These are phyloP conservation scores for Phaffia australis DNA, from an alignment of 768 basidiomycete genomes.

Conservation along the genomic window DNA sequence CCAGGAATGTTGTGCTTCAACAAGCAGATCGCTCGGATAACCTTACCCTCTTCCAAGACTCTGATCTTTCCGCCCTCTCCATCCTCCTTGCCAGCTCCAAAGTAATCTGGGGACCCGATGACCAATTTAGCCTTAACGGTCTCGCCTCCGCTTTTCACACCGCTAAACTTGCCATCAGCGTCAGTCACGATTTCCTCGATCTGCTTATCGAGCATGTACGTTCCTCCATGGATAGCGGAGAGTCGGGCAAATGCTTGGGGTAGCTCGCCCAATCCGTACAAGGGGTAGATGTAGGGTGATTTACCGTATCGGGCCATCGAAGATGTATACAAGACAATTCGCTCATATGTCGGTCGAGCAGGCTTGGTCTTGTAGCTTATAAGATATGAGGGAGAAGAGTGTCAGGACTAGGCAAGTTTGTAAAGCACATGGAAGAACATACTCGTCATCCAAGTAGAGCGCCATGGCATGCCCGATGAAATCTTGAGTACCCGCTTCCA, in stretches of 20 bases:
- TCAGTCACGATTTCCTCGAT: conserved; percentile 85
- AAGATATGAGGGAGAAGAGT: background rate
- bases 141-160: conserved; percentile 78
- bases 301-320: conserved; percentile 99
- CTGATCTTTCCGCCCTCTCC: conserved; percentile 63
- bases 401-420: background rate
- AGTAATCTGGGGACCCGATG: conserved; percentile 96
- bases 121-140: conserved; percentile 95
- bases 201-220: conserved; percentile 97
- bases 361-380: conserved; percentile 81
- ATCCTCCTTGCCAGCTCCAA: conserved; percentile 54
- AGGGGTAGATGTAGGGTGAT: conserved; percentile 98
- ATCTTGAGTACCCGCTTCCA: conserved; percentile 95
- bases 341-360: conserved; percentile 80
- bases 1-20: conserved; percentile 97
- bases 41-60: conserved; percentile 85
- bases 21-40: conserved; percentile 92
- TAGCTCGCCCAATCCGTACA: conserved; percentile 96
- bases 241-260: conserved; percentile 97
- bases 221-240: conserved; percentile 96
- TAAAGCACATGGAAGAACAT: conserved; percentile 37
- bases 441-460: conserved; percentile 95
- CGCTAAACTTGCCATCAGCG: conserved; percentile 74
- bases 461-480: conserved; percentile 99
- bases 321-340: conserved; percentile 91